phyloP scores from a whole-genome alignment of 768 basidiomycete genomes.

The Tulasnella sp. region DNA sequence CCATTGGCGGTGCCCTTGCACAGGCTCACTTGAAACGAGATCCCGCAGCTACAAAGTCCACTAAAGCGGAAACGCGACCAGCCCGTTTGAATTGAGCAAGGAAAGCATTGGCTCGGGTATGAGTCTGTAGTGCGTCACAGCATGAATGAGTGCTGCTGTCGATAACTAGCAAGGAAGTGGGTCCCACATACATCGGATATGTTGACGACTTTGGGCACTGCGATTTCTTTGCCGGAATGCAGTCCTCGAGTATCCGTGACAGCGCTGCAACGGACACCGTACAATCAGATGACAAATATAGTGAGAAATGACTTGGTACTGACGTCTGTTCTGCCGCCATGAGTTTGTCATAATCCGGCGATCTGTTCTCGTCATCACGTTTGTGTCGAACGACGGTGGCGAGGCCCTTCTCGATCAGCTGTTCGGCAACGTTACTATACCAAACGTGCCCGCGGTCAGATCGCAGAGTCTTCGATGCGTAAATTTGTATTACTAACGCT shows the following conservation, averaged over 20 bases:
- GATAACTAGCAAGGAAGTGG: not conserved
- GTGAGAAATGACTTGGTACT: conserved; percentile 27
- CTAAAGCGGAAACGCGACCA: conserved; percentile 71
- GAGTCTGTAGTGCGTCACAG: conserved; percentile 38
- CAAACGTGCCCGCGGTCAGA: no score
- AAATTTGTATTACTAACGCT: no score
- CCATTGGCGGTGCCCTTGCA: not conserved
- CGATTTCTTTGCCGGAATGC: conserved; percentile 84
- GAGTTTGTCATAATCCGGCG: conserved; percentile 91
- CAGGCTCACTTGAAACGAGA: conserved; percentile 79
- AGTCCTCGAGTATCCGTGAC: conserved; percentile 67
- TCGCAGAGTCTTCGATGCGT: no score
- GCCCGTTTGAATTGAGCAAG: conserved; percentile 83
- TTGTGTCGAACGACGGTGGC: conserved; percentile 85
- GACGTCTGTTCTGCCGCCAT: conserved; percentile 90
- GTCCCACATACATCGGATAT: conserved; percentile 64
- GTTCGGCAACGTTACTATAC: conserved; percentile 77
- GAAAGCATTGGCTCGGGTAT: conserved; percentile 71
- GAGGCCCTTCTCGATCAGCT: conserved; percentile 85
- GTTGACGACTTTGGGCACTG: conserved; percentile 70
- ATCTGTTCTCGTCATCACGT: conserved; percentile 90
- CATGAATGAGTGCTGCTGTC: not conserved
- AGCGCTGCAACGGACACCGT: conserved; percentile 40
- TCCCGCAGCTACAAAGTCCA: conserved; percentile 89
- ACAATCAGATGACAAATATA: conserved; percentile 11